These are phyloP conservation scores for Pichia pseudocactophila DNA, from an alignment of 805 yeast genomes.

Conservation along the genomic window DNA sequence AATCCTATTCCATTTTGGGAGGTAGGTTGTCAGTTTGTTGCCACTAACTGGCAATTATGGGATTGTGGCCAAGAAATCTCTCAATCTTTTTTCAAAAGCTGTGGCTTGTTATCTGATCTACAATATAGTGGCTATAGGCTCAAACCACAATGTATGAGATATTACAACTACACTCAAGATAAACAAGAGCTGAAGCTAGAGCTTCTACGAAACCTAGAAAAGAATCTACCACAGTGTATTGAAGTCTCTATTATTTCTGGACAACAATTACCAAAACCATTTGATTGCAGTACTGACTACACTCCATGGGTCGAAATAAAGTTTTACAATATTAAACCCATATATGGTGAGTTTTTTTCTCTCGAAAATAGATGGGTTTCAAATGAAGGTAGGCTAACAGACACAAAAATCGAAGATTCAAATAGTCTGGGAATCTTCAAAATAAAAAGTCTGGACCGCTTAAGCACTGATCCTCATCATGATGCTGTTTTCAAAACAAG, in stretches of 20 bases:
- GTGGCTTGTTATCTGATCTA: constrained; percentile 28
- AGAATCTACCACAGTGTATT: constrained; percentile 14
- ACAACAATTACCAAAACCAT: constrained; percentile 73
- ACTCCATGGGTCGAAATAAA: constrained; percentile 61
- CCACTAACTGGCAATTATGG: constrained; percentile 92
- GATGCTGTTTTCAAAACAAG: constrained; percentile 25
- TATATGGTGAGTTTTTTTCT: constrained; percentile 10
- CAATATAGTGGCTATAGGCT: constrained; percentile 62
- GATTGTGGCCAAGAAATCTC: constrained; percentile 86
- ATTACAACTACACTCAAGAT: too few relatives aligned
- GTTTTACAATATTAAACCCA: constrained; percentile 36
- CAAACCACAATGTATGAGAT: constrained; percentile 46
- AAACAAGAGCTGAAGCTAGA: background rate
- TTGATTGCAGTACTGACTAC: constrained; percentile 33
- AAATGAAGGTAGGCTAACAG: too few relatives aligned
- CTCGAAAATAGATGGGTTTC: background rate
- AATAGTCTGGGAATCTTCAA: constrained; percentile 4
- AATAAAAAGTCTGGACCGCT: constrained; percentile 5
- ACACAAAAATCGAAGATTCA: background rate
- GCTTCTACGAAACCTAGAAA: constrained; percentile 7
- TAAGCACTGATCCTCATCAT: background rate
- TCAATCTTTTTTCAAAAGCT: constrained; percentile 61
- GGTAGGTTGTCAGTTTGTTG: constrained; percentile 87
- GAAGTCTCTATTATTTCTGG: constrained; percentile 59
- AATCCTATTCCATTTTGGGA: constrained; percentile 76